Base-by-base conservation (phyloP, 805 yeast species). In the Kodamaea neixiangensis region DNA sequence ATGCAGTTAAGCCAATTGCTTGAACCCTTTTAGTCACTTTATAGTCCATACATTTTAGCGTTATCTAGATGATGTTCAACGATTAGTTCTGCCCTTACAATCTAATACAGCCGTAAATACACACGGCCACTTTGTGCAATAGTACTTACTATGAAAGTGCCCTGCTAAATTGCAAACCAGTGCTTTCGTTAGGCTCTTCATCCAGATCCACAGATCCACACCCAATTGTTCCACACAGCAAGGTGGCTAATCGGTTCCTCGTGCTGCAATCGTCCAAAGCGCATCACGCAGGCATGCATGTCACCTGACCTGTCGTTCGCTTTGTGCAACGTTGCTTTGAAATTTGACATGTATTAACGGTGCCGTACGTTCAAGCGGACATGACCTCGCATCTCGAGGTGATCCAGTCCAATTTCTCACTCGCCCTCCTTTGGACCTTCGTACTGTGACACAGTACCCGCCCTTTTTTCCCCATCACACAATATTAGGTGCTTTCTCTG, bases 361-460 rank as follows among this genome's bases (percentile, higher is more conserved):
- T 37, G 41, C 41, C 41, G 41, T 17, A 17, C 41, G 21, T 19
- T 13, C 21, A 37, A 19, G 41, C 15, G 41, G 41, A 37, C 21
- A 37, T 19, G 31, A 25, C 41, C 21, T 37, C 41, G n/a, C 7
- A 34, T 34, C 19, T 11, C 41, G 13, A 17, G 13, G 7, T 7
- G 21, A 17, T 7, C 21, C 41, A 11, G 5, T 5, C n/a, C 13
- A 37, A 15, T 3, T 5, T 19, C 15, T 7, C 7, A 37, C n/a
- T 10, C 20, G n/a, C 41, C n/a, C n/a, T 37, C 3, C 2, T 15
- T 11, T 37, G 41, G 6, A 17, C n/a, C 13, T 17, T 20, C 41
- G 41, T 3, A 6, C 14, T 5, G n/a, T 25, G 31, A 13, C 10
- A 3, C 31, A 10, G 10, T 25, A n/a, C 31, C 31, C 31, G 31